These are phyloP conservation scores for Pseudognaphalium luteoalbum DNA, from an alignment of 129 eudicot genomes.

Conservation along the genomic window DNA sequence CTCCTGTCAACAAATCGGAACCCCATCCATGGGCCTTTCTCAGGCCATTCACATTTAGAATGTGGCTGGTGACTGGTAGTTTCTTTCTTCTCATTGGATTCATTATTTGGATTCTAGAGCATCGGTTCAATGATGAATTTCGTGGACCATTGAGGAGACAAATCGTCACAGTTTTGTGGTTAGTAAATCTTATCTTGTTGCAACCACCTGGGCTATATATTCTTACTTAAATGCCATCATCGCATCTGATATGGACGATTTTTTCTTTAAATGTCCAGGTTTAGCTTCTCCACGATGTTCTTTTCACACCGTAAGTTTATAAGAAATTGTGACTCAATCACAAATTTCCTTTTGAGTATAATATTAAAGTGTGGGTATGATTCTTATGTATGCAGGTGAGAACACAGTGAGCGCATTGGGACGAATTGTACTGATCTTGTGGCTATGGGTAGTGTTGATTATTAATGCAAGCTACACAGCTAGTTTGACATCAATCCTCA, in stretches of 20 bases:
- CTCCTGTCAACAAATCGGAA: constrained; percentile 47
- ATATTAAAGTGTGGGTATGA: background rate
- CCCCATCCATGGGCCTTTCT: constrained; percentile 79
- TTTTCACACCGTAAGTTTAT: constrained; percentile 80
- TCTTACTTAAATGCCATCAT: constrained; percentile 6
- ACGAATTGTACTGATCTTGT: constrained; percentile 56
- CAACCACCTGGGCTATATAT: background rate
- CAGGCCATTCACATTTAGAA: constrained; percentile 65
- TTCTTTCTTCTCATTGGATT: constrained; percentile 78
- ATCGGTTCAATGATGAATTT: constrained; percentile 63
- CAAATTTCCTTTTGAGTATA: background rate
- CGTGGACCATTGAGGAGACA: constrained; percentile 80
- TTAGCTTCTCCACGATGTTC: constrained; percentile 92
- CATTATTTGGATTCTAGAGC: constrained; percentile 86
- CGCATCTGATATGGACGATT: background rate
- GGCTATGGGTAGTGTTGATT: constrained; percentile 70
- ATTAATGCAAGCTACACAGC: constrained; percentile 86
- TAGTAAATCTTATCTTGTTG: constrained; percentile 21
- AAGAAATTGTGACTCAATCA: background rate
- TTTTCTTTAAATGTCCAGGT: constrained; percentile 53
- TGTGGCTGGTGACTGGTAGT: constrained; percentile 75
- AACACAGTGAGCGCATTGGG: constrained; percentile 67
- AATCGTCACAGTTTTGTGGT: constrained; percentile 72
- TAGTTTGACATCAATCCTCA: constrained; percentile 80
- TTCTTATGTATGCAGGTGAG: constrained; percentile 48